Evolutionary conservation across 164 flowering plant genomes (phyloP).

Genomic region (Aristolochia californica): DNA sequence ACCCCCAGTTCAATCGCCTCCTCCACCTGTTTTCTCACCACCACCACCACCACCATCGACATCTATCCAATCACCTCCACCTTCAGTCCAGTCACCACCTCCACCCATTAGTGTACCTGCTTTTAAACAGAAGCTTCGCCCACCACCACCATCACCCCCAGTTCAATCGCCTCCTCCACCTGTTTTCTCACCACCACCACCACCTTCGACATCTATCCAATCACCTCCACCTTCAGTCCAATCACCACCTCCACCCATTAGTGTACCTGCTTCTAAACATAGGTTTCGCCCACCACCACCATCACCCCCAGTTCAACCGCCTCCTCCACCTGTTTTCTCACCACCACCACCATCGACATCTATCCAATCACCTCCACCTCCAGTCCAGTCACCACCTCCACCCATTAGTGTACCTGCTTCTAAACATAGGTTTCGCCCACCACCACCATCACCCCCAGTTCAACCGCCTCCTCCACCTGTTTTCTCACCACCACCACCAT

Average conservation of each 20-base stretch:
- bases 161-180: constrained; percentile 8
- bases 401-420: neutral
- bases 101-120: too few relatives aligned
- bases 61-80: too few relatives aligned
- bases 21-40: too few relatives aligned
- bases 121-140: too few relatives aligned
- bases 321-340: too few relatives aligned
- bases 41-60: too few relatives aligned
- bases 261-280: neutral
- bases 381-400: constrained; percentile 7
- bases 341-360: too few relatives aligned
- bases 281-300: constrained; percentile 5
- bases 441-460: constrained; percentile 1
- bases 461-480: constrained; percentile 5
- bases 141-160: constrained; percentile 3
- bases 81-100: constrained; percentile 3
- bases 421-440: neutral
- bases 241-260: neutral
- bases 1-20: constrained; percentile 2
- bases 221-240: too few relatives aligned
- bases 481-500: constrained; percentile 3
- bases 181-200: neutral
- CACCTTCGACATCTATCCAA: neutral
- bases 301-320: constrained; percentile 3
- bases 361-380: too few relatives aligned